Base-by-base conservation (phyloP, 2,329 filamentous ascomycete species). In the Aspergillus fumigatus region DNA sequence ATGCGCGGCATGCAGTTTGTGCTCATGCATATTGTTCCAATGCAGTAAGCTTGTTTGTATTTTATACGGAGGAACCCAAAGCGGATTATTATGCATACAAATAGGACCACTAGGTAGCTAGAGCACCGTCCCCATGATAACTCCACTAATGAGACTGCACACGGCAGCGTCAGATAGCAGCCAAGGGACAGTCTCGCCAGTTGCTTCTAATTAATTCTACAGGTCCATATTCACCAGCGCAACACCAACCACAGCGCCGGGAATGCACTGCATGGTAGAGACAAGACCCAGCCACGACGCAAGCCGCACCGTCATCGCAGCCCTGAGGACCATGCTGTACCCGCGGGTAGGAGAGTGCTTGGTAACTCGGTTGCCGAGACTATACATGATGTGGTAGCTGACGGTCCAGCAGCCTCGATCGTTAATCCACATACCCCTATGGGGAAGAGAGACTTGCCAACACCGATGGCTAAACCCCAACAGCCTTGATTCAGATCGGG, bases 141-240 rank as follows among this genome's bases (percentile, higher is more conserved):
- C 49, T 1, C 76, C 76, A 14, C 73, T 61, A 14, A 77, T 63
- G 48, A 77, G 61, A n/a, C n/a, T n/a, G n/a, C 76, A 52, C 59
- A 62, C 43, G 77, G 77, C 11, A 79, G 65, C 1, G 77, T 79
- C 43, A 78, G 61, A 23, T n/a, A n/a, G n/a, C n/a, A n/a, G n/a
- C n/a, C n/a, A n/a, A n/a, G n/a, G n/a, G n/a, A n/a, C n/a, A n/a
- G n/a, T n/a, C n/a, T n/a, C 4, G 57, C 68, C 27, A 79, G 54
- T 53, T 77, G 75, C 32, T 68, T 68, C 76, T 76, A 76, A 53
- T 79, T 79, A 56, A 79, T 74, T 75, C 17, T 71, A 67, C 23
- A 73, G 57, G 53, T 73, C 69, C 49, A 67, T 69, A 50, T 73
- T 74, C 63, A 72, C 72, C 17, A 74, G 59, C 4, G 70, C 72